Evolutionary conservation across 176 grass and related monocot genomes (phyloP), one percentile per base, ranked within the genome.

Genomic region (Bolboschoenus planiculmis): DNA sequence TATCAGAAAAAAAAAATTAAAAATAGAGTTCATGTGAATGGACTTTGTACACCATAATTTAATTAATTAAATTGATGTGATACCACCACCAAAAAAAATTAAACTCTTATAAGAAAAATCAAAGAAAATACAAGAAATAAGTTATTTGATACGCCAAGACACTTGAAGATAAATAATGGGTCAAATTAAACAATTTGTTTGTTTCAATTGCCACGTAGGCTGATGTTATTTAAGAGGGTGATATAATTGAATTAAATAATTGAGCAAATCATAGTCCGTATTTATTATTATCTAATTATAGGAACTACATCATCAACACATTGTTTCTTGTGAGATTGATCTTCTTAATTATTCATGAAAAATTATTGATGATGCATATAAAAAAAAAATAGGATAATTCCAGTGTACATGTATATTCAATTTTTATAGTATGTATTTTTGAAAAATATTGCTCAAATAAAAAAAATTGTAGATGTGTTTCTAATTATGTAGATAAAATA

Each of bases 171-270:
- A 40, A 47, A 74, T 74, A 74, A 47, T 29, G 10, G 23, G 42
- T 29, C 42, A 21, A 74, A 47, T 46, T 74, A 16, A 47, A 16
- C 37, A 13, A 47, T 74, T 68, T 74, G 7, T 47, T 74, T 37
- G 23, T 73, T 44, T 37, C 20, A 73, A 26, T 10, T 46, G 68
- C 40, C 68, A 74, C n/a, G 10, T 48, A 15, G 24, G 5, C 13
- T 67, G 15, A 23, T 74, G 0, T 47, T 15, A 74, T 74, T 74
- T 74, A 74, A 74, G 68, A 73, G 23, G 68, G 23, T 10, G 37
- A 27, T 15, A 73, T 73, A 46, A 73, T 73, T 73, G 68, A 47
- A 66, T 36, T 15, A 26, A 73, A 73, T 73, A 73, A 73, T 73
- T 47, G 21, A 73, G 14, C 21, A 73, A 46, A 73, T 27, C n/a